Evolutionary conservation across 1,284 basidiomycete species (phyloP).

Genomic region (Athelia psychrophila): DNA sequence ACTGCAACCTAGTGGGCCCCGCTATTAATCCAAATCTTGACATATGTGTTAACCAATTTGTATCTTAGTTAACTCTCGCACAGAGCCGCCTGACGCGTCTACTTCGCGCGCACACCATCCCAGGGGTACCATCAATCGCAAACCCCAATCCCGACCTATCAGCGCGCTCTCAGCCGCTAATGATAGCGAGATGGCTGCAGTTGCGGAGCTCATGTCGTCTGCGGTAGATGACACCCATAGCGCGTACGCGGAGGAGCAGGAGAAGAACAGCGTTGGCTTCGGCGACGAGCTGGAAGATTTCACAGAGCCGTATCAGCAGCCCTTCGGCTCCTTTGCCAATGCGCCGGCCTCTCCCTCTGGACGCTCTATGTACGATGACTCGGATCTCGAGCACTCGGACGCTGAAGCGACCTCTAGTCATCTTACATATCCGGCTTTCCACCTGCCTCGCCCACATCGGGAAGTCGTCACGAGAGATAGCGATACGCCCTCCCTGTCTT

Average conservation of each 20-base stretch:
- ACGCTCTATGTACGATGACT: conserved; percentile 24
- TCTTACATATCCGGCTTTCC: conserved; percentile 24
- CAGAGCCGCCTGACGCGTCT: too few relatives aligned
- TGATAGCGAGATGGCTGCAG: conserved; percentile 28
- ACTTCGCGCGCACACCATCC: not conserved
- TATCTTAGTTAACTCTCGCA: not conserved
- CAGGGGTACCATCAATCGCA: not conserved
- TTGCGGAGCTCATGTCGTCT: conserved; percentile 29
- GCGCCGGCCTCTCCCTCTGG: conserved; percentile 13
- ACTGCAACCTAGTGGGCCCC: too few relatives aligned
- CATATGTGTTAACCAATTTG: too few relatives aligned
- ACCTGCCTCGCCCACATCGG: conserved; percentile 20
- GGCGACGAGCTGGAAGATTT: conserved; percentile 17
- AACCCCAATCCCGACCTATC: conserved; percentile 1
- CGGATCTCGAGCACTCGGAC: conserved; percentile 29
- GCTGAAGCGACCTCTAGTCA: not conserved
- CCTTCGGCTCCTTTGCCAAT: not conserved
- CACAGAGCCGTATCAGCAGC: not conserved
- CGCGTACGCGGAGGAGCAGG: conserved; percentile 24
- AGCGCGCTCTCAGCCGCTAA: conserved; percentile 27
- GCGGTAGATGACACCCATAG: conserved; percentile 7
- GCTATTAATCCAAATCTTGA: too few relatives aligned
- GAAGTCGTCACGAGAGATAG: conserved; percentile 28
- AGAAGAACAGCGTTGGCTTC: conserved; percentile 17
- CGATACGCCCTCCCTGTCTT: conserved; percentile 43